Percentiles rank a stretch among this genome's conserved stretches.
Evolutionary conservation across 768 basidiomycete species (phyloP).

Genomic region (Rhodosporidiobolus sp.): DNA sequence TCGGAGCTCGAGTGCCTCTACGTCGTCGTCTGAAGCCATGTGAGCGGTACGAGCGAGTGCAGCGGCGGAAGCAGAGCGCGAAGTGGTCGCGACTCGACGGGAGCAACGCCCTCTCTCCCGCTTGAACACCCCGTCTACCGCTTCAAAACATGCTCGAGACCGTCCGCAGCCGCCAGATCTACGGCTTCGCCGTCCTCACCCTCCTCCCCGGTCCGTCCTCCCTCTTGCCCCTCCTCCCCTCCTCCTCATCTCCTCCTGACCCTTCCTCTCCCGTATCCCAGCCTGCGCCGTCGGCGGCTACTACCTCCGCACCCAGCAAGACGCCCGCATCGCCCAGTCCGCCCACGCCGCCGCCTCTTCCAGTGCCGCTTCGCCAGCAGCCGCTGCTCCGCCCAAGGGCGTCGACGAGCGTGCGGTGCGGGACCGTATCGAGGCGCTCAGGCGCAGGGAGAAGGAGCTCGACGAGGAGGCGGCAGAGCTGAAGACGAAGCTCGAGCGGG

Average conservation of each 20-base stretch:
- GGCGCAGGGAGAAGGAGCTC: slow-evolving; percentile 12
- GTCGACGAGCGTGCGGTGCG: slow-evolving; percentile 12
- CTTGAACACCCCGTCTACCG: background rate
- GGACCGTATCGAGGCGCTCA: slow-evolving; percentile 12
- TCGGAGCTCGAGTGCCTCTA: background rate
- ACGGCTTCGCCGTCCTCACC: slow-evolving; percentile 24
- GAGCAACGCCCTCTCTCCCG: background rate
- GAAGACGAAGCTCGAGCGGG: slow-evolving; percentile 3
- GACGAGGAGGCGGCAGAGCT: slow-evolving; percentile 4
- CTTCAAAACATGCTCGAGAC: slow-evolving; percentile 20
- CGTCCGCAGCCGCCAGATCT: slow-evolving; percentile 16
- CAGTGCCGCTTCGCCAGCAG: background rate
- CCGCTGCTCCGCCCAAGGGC: too few relatives aligned
- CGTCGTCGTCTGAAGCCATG: too few relatives aligned
- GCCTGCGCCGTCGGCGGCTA: slow-evolving; percentile 27
- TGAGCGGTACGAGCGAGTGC: too few relatives aligned
- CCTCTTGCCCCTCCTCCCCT: too few relatives aligned
- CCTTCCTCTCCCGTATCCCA: background rate
- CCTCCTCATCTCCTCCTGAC: background rate
- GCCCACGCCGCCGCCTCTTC: background rate
- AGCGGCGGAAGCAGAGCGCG: background rate
- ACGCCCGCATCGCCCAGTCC: slow-evolving; percentile 8
- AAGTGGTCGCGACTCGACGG: background rate
- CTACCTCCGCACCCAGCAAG: slow-evolving; percentile 22
- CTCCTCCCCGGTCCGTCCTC: slow-evolving; percentile 15